Evolutionary conservation across 1,284 basidiomycete species (phyloP), one percentile per base, ranked within the genome.

Genomic region (Ustilago shanxiensis): DNA sequence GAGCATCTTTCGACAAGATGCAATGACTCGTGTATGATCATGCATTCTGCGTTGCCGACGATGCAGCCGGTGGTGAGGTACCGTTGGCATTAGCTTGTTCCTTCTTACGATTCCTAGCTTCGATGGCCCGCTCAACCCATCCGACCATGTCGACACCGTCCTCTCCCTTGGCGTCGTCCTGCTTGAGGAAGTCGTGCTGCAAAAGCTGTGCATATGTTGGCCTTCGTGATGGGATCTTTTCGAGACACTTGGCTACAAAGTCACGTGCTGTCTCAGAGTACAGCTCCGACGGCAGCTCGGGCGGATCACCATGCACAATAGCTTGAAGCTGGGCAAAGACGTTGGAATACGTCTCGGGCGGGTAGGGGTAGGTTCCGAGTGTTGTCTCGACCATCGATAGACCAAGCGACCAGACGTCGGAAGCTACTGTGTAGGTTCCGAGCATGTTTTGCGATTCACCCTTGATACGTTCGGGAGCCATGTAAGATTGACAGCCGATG

Each of bases 321-420:
- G 95, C 95, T 31, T 93, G 94, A 45, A 99, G 88, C 87, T 99
- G 95, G 2, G 95, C 93, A 86, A 99, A 97, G 2, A 98, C 95
- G 86, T 98, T 98, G 62, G 92, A 91, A 86, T 97, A 99, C 3
- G 95, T 96, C 87, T 98, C 95, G n/a, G 95, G 95, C 29, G 96
- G 96, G 86, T 98, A 99, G 1, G 96, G 97, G 87, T 99, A 99
- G 77, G 91, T 90, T 22, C 97, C 95, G 79, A 94, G 87, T 51
- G 93, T 93, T 71, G 97, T 92, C 87, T 99, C 96, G 81, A 98
- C 94, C 86, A 98, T 92, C 3, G 93, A 93, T 37, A 99, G 89
- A 3, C 96, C 96, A n/a, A 99, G 90, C 11, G 95, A 97, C 96
- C 96, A 99, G 6, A 99, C 93, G 84, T 99, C 96, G 3, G 95